Conservation (phyloP, 2,329 filamentous ascomycete genomes). For the Cryoendolithus antarcticus region DNA sequence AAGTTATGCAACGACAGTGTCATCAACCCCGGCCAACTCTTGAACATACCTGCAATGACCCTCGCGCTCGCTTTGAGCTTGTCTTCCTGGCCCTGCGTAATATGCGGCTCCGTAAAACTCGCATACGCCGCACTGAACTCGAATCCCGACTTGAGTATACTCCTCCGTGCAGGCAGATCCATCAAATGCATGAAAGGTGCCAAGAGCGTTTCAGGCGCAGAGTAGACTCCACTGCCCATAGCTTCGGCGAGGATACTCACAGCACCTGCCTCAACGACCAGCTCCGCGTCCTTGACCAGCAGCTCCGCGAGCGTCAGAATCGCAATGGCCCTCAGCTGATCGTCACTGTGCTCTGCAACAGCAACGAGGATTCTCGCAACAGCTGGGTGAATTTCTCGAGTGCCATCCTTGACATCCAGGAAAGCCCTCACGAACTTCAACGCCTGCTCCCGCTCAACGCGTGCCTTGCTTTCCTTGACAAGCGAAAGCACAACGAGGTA, state of each 20-base stretch:
- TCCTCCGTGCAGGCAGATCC: slow-evolving; percentile 68
- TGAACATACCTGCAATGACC: slow-evolving; percentile 81
- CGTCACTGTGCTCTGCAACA: slow-evolving; percentile 74
- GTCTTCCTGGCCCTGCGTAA: slow-evolving; percentile 44
- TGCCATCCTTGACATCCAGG: slow-evolving; percentile 85
- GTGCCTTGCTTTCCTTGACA: slow-evolving; percentile 92
- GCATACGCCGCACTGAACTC: slow-evolving; percentile 80
- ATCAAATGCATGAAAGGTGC: slow-evolving; percentile 81
- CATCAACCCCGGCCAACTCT: slow-evolving; percentile 88
- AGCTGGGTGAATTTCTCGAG: slow-evolving; percentile 73
- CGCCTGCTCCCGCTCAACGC: slow-evolving; percentile 91
- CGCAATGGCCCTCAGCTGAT: slow-evolving; percentile 78
- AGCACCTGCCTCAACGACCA: slow-evolving; percentile 73
- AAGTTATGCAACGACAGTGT: slow-evolving; percentile 80
- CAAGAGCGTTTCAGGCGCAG: slow-evolving; percentile 79
- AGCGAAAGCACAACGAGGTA: slow-evolving; percentile 83
- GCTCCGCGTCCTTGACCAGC: slow-evolving; percentile 67
- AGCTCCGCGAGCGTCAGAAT: slow-evolving; percentile 89
- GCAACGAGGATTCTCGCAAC: slow-evolving; percentile 83
- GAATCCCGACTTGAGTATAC: slow-evolving; percentile 74
- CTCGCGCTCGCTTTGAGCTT: slow-evolving; percentile 75
- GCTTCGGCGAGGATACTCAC: slow-evolving; percentile 79
- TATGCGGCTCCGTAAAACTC: slow-evolving; percentile 73
- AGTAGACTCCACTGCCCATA: slow-evolving; percentile 79
- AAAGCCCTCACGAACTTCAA: slow-evolving; percentile 94